Evolutionary conservation across 192 early-diverging fungal genomes (phyloP).

Genomic region (Mortierella antarctica): DNA sequence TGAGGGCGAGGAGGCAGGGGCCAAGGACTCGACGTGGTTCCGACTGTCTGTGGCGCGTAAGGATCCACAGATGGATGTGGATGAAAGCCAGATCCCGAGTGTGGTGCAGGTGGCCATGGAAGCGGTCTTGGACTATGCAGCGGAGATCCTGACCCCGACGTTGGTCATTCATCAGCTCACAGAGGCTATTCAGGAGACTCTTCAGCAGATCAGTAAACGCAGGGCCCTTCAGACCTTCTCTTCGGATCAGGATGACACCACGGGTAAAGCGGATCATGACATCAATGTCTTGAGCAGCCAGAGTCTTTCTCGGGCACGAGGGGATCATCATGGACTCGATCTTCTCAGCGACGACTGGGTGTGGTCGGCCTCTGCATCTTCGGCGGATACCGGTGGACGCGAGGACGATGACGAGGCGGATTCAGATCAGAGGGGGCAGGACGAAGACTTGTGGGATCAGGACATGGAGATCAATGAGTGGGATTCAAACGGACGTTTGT

Average conservation of each 20-base stretch:
- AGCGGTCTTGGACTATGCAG: slow-evolving; percentile 26
- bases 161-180: slow-evolving; percentile 38
- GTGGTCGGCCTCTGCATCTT: neutral
- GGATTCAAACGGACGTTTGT: slow-evolving; percentile 26
- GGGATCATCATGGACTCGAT: slow-evolving; percentile 2
- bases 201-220: slow-evolving; percentile 14
- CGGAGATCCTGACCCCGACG: slow-evolving; percentile 28
- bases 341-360: slow-evolving; percentile 34
- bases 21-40: slow-evolving; percentile 9
- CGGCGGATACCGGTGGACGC: neutral
- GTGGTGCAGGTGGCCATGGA: slow-evolving; percentile 31
- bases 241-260: neutral
- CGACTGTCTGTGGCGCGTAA: neutral
- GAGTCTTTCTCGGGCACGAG: neutral
- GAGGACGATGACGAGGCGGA: slow-evolving; percentile 5
- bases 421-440: slow-evolving; percentile 8
- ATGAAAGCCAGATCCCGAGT: slow-evolving; percentile 35
- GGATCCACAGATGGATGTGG: neutral
- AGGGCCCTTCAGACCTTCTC: neutral
- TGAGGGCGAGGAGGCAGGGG: neutral
- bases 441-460: slow-evolving; percentile 36
- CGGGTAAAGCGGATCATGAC: neutral
- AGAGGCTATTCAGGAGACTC: slow-evolving; percentile 25
- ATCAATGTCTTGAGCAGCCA: slow-evolving; percentile 22
- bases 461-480: slow-evolving; percentile 36